Percentiles rank a stretch among this genome's conserved stretches.
These are phyloP conservation scores for Globisporangium camurandrum DNA, from an alignment of 352 stramenopile genomes.

Conservation along the genomic window DNA sequence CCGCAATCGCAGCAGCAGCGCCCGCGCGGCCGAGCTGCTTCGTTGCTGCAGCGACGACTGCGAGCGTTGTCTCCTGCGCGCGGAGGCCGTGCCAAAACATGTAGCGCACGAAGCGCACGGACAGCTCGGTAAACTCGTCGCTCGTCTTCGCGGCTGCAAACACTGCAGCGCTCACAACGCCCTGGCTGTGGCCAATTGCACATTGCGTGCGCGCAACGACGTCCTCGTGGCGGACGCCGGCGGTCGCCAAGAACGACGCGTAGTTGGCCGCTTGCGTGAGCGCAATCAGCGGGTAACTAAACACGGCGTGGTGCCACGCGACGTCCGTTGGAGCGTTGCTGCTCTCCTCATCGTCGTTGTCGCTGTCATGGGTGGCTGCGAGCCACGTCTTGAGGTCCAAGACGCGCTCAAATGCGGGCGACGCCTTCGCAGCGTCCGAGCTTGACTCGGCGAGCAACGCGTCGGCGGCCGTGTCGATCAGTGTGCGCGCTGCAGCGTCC, in stretches of 20 bases:
- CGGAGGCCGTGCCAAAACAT: constrained; percentile 80
- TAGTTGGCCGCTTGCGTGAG: constrained; percentile 78
- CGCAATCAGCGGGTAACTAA: constrained; percentile 72
- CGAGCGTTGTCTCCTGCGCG: no score
- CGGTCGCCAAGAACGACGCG: constrained; percentile 44
- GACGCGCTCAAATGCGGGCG: constrained; percentile 38
- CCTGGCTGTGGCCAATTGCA: constrained; percentile 72
- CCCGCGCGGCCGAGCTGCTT: constrained; percentile 25
- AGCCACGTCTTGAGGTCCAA: constrained; percentile 59
- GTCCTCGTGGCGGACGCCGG: constrained; percentile 44
- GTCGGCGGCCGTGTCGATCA: constrained; percentile 40
- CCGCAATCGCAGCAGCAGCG: no score
- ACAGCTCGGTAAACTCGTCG: constrained; percentile 39
- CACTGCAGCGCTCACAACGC: constrained; percentile 61
- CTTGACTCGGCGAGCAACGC: constrained; percentile 55
- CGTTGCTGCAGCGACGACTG: no score
- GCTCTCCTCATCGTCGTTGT: constrained; percentile 7
- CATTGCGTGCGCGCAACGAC: constrained; percentile 42
- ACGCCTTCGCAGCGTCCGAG: constrained; percentile 26
- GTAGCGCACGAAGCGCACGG: constrained; percentile 49
- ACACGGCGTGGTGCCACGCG: constrained; percentile 34
- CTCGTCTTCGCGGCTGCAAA: constrained; percentile 48
- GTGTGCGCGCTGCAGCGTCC: constrained; percentile 17
- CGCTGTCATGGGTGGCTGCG: constrained; percentile 12
- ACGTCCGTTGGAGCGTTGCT: constrained; percentile 5